phyloP scores from a whole-genome alignment of 75 land plant genomes.

The Picea glauca region DNA sequence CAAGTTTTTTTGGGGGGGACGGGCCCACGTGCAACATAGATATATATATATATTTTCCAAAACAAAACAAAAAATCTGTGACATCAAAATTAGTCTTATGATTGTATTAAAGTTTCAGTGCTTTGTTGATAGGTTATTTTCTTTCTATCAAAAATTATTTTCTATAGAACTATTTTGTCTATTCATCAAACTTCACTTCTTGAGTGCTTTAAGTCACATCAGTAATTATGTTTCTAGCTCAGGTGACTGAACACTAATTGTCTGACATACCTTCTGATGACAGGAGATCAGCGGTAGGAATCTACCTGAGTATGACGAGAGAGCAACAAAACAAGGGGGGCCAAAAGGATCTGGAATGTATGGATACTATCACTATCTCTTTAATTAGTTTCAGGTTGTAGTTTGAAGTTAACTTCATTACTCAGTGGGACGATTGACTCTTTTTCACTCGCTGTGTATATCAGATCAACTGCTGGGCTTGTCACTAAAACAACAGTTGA shows the following conservation, averaged over 20 bases:
- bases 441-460: not conserved
- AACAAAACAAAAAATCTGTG: too few relatives aligned
- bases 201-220: not conserved
- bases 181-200: not conserved
- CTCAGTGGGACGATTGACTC: not conserved
- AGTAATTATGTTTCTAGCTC: not conserved
- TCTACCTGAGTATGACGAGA: constrained; percentile 4
- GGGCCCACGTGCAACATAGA: too few relatives aligned
- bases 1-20: too few relatives aligned
- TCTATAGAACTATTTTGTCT: not conserved
- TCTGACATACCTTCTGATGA: not conserved
- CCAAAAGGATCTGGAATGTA: constrained; percentile 7
- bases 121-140: too few relatives aligned
- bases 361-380: not conserved
- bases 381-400: not conserved
- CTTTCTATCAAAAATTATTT: not conserved
- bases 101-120: too few relatives aligned
- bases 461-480: constrained; percentile 1
- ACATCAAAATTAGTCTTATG: too few relatives aligned
- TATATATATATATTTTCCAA: too few relatives aligned
- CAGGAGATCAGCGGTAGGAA: not conserved
- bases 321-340: constrained; percentile 2
- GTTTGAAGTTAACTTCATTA: not conserved
- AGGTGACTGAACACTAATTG: not conserved
- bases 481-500: constrained; percentile 75